These are phyloP conservation scores for Iodosphaeria phyllophila DNA, from an alignment of 2,329 filamentous ascomycete genomes.

Conservation along the genomic window DNA sequence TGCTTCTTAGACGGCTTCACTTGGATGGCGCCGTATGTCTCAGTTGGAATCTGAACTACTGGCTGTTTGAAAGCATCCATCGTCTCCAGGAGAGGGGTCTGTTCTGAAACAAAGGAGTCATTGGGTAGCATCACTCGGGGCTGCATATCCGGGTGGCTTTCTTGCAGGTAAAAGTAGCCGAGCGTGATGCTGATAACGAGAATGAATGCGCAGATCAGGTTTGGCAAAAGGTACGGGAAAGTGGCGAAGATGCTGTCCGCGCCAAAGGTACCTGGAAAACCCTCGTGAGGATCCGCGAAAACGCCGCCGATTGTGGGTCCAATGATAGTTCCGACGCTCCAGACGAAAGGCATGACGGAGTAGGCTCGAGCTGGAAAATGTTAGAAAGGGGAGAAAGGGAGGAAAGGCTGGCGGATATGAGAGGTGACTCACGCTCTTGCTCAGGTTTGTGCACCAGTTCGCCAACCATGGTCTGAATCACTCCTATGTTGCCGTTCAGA, in stretches of 20 bases:
- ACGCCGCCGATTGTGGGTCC: conserved; percentile 77
- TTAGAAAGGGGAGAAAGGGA: background rate
- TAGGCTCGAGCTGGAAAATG: conserved; percentile 51
- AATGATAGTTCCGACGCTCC: conserved; percentile 77
- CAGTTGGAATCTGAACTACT: conserved; percentile 54
- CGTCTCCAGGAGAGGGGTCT: conserved; percentile 59
- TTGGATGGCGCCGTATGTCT: conserved; percentile 60
- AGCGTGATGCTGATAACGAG: conserved; percentile 62
- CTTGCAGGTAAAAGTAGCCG: conserved; percentile 66
- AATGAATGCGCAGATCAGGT: conserved; percentile 62
- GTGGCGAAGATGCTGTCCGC: conserved; percentile 48
- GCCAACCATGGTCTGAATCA: conserved; percentile 84
- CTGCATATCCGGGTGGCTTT: conserved; percentile 76
- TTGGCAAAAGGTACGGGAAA: conserved; percentile 80
- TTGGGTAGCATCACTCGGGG: conserved; percentile 26
- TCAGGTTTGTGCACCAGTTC: conserved; percentile 70
- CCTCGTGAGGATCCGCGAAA: conserved; percentile 59
- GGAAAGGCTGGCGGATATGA: background rate
- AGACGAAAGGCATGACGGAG: conserved; percentile 86
- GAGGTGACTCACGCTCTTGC: conserved; percentile 53
- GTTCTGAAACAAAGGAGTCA: conserved; percentile 35
- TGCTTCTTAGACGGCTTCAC: conserved; percentile 15
- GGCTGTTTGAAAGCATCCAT: conserved; percentile 58
- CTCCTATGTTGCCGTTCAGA: conserved; percentile 80
- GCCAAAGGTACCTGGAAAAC: conserved; percentile 56